Evolutionary conservation across 257 asterid genomes (phyloP).

Genomic region (Rauvolfia tetraphylla): DNA sequence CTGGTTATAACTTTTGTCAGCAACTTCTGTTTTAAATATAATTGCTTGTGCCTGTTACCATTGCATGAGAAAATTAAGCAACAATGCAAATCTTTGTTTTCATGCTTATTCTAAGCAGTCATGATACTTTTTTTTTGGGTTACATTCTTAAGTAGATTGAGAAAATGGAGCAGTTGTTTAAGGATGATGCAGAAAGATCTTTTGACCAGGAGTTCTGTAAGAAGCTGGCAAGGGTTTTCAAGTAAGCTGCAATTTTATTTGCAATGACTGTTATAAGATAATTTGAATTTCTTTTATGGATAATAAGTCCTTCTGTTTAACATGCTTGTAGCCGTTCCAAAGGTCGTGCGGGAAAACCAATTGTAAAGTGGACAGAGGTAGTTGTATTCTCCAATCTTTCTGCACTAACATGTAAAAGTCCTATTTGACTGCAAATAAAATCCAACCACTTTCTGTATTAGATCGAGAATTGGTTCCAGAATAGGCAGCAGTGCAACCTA

Average conservation of each 20-base stretch:
- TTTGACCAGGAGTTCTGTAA: slow-evolving; percentile 48
- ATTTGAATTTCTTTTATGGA: background rate
- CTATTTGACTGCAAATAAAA: slow-evolving; percentile 16
- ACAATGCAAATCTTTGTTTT: background rate
- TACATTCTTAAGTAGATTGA: slow-evolving; percentile 37
- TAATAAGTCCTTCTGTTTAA: slow-evolving; percentile 8
- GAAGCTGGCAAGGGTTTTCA: slow-evolving; percentile 61
- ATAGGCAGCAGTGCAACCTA: slow-evolving; percentile 34
- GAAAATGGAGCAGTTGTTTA: slow-evolving; percentile 52
- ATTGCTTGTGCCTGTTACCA: background rate
- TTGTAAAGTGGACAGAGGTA: slow-evolving; percentile 83
- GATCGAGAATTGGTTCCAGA: slow-evolving; percentile 73
- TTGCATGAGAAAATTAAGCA: background rate
- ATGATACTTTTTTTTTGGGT: background rate
- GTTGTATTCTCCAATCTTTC: slow-evolving; percentile 14
- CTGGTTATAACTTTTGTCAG: background rate
- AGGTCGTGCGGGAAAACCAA: slow-evolving; percentile 88
- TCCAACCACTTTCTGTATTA: slow-evolving; percentile 25
- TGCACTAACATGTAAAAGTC: background rate
- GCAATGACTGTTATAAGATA: background rate
- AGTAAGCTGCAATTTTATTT: slow-evolving; percentile 34
- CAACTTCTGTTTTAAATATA: background rate
- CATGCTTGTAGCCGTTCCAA: slow-evolving; percentile 57
- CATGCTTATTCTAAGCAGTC: background rate
- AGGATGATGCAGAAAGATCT: slow-evolving; percentile 33